Evolutionary conservation across 306 rosid species (phyloP).

Genomic region (Cyclanthera cordifolia): DNA sequence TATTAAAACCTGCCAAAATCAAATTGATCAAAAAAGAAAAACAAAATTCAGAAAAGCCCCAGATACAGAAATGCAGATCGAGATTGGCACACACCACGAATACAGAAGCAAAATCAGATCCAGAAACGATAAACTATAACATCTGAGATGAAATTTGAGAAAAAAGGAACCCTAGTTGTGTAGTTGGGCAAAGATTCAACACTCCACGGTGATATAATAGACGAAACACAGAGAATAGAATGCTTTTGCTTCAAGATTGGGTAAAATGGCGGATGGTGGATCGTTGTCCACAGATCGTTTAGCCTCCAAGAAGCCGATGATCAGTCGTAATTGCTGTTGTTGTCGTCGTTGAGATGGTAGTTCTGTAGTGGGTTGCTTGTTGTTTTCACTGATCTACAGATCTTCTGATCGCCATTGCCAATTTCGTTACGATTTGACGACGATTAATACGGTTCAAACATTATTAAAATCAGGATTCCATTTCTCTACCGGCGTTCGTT

Average conservation of each 20-base stretch:
- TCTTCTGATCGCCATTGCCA: slow-evolving; percentile 2
- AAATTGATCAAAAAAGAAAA: neutral
- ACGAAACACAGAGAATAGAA: neutral
- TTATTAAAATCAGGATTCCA: neutral
- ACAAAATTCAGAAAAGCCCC: neutral
- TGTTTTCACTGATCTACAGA: slow-evolving; percentile 11
- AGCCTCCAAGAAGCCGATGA: neutral
- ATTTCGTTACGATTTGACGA: neutral
- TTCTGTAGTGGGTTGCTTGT: slow-evolving; percentile 6
- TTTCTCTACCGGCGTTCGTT: neutral
- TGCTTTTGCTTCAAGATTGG: slow-evolving; percentile 17
- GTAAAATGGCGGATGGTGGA: slow-evolving; percentile 3
- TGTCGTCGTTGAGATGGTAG: neutral
- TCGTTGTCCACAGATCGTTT: slow-evolving; percentile 10
- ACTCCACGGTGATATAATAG: slow-evolving; percentile 8
- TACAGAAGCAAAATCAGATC: slow-evolving; percentile 3
- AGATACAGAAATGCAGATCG: slow-evolving; percentile 15
- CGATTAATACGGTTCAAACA: neutral
- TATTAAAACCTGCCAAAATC: slow-evolving; percentile 3
- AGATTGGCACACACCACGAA: neutral
- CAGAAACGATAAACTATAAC: slow-evolving; percentile 5
- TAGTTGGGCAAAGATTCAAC: slow-evolving; percentile 5
- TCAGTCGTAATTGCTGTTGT: neutral
- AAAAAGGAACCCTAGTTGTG: slow-evolving; percentile 6
- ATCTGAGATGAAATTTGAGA: neutral